phyloP scores from a whole-genome alignment of 352 stramenopile species.

The Lagenidium sp. region DNA sequence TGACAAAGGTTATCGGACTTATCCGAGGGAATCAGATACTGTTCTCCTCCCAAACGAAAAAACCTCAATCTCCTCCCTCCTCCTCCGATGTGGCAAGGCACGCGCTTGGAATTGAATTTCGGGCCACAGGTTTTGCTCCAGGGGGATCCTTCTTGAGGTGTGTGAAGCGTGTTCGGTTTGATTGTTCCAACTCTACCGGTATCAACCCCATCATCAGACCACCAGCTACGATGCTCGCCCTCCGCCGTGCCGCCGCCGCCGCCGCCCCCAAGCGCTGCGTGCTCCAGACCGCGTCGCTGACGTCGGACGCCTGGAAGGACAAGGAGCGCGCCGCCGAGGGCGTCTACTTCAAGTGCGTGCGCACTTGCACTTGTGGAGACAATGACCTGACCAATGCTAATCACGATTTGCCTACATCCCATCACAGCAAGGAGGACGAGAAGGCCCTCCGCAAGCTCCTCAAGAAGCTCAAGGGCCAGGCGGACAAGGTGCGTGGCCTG shows the following conservation, averaged over 20 bases:
- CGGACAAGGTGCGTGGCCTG: constrained; percentile 28
- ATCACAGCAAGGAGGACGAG: constrained; percentile 77
- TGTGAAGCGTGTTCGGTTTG: no score
- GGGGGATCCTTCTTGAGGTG: no score
- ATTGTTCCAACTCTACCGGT: no score
- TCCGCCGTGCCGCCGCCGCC: constrained; percentile 42
- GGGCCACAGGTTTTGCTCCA: no score
- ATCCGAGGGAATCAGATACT: no score
- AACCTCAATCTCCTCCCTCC: no score
- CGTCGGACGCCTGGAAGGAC: constrained; percentile 31
- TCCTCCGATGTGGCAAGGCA: no score
- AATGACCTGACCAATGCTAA: background rate
- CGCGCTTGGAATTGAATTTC: no score
- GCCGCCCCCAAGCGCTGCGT: constrained; percentile 33
- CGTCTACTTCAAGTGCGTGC: constrained; percentile 80
- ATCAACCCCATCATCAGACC: no score
- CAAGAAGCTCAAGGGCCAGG: constrained; percentile 82
- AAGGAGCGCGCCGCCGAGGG: constrained; percentile 75
- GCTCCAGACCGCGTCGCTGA: constrained; percentile 38
- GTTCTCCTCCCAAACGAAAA: no score
- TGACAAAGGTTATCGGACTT: no score
- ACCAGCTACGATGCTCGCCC: constrained; percentile 58
- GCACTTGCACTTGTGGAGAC: background rate
- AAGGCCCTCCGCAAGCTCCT: constrained; percentile 80
- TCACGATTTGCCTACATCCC: background rate